Evolutionary conservation across 192 early-diverging fungal genomes (phyloP), one percentile per base, ranked within the genome.

Genomic region (Entomortierella lignicola): DNA sequence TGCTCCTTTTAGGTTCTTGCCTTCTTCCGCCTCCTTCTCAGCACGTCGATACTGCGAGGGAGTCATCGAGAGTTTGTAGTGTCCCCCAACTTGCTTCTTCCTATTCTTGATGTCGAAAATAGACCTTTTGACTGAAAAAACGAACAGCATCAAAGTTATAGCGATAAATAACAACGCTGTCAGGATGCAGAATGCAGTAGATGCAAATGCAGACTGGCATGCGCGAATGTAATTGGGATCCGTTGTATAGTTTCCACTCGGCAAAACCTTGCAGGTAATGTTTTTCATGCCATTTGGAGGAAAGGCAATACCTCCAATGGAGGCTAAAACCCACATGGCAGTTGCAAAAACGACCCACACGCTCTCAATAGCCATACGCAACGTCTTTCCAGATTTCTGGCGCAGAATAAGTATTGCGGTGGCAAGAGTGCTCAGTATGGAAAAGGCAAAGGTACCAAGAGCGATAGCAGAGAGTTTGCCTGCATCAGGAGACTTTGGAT

Each of bases 161-260:
- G 55, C 71, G 23, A 63, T 62, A 50, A 56, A 72, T 37, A 72
- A 26, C 23, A 72, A 31, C 1, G 71, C 71, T 4, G 71, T 59
- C 29, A 65, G 27, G 29, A 72, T 55, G 64, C 71, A 72, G 20
- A 72, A 72, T 4, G 71, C 71, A 10, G 71, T 72, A 2, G 71
- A 72, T 4, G 71, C 71, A 60, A 72, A 72, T 55, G 64, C 64
- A 26, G 71, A 64, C 48, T 72, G 71, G 37, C 71, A 72, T 34
- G 71, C 69, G 1, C 60, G 60, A 30, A 57, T 63, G 39, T 57
- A 71, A 43, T 71, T 71, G 39, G 42, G 18, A 39, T 71, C 69
- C 10, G 32, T 17, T 20, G 63, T 72, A 5, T 64, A 62, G 3
- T 41, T 71, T 1, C 71, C 71, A 41, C 39, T 52, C 8, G 71